Conservation (phyloP, 768 basidiomycete genomes). For the Chalciporus sphaerocephalus region DNA sequence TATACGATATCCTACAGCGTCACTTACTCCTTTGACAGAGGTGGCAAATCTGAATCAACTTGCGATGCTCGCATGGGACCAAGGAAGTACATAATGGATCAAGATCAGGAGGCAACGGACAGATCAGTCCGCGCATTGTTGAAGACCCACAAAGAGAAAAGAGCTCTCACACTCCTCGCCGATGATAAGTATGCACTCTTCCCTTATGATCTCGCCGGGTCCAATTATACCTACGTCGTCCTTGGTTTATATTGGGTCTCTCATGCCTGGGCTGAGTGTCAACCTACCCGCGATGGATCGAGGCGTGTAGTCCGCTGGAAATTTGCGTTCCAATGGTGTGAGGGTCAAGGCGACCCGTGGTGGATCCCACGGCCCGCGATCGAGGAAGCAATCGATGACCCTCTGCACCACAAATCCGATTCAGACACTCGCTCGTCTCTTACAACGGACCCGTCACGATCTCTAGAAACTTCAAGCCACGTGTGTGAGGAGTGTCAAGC, state of each 20-base stretch:
- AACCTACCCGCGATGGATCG: slow-evolving; percentile 43
- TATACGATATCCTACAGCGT: not conserved
- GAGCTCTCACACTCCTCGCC: slow-evolving; percentile 65
- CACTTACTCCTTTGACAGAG: slow-evolving; percentile 37
- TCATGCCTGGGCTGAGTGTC: slow-evolving; percentile 52
- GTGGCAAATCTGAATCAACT: slow-evolving; percentile 63
- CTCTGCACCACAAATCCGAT: not conserved
- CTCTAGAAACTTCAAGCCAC: not conserved
- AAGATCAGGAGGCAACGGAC: slow-evolving; percentile 65
- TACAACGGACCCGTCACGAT: not conserved
- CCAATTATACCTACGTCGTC: slow-evolving; percentile 49
- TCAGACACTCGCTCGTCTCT: not conserved
- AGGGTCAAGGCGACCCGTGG: slow-evolving; percentile 59
- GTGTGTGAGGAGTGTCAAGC: slow-evolving; percentile 43
- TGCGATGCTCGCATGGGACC: slow-evolving; percentile 40
- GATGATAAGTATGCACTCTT: slow-evolving; percentile 73
- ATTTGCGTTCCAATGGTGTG: slow-evolving; percentile 83
- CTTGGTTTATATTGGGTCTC: slow-evolving; percentile 63
- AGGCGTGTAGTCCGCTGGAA: slow-evolving; percentile 71
- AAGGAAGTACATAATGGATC: slow-evolving; percentile 40
- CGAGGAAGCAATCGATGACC: not conserved
- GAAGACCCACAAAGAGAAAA: slow-evolving; percentile 47
- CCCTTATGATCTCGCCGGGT: slow-evolving; percentile 58
- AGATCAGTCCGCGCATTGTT: slow-evolving; percentile 68
- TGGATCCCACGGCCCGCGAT: slow-evolving; percentile 31